Evolutionary conservation across 192 early-diverging fungal species (phyloP), one percentile per base, ranked within the genome.

Genomic region (Rhizoclosmatium sp.): DNA sequence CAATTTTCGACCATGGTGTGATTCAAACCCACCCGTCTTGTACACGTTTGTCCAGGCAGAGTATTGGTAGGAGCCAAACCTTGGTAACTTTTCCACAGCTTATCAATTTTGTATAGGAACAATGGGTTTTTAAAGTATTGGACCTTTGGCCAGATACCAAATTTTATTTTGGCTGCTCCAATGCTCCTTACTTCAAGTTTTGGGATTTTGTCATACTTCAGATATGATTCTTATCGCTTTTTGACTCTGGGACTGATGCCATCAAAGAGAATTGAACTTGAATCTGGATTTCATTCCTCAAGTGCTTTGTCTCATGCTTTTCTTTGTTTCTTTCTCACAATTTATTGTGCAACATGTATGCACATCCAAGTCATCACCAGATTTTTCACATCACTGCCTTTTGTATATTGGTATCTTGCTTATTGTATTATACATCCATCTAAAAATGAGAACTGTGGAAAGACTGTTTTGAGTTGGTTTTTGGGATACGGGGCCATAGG

Each of bases 281-380:
- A 23, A 40, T 12, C 12, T 66, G 70, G 70, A 40, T 71, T 71
- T 41, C 54, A 44, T 23, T 59, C 60, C 64, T 61, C 65, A 40
- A 46, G 58, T n/a, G 62, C 89, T 59, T 71, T 90, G 41, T 88
- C 91, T 5, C 87, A 91, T 65, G 85, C 94, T 47, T 92, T 93
- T 49, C 83, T 98, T 42, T 94, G 93, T 92, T 47, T 80, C 4
- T 80, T 89, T 9, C 71, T 96, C 62, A 78, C 95, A 0, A 10
- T 90, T 2, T 89, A 90, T 45, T 87, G 84, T n/a, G 70, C 86
- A 9, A 91, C 91, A 1, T 90, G 86, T 54, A 96, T 95, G 92
- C 95, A 98, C 72, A 88, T 98, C n/a, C 96, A 98, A 85, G 88
- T 98, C 3, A 93, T 96, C 49, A 93, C 92, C 14, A 87, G 96